Percentiles rank a stretch among this genome's conserved stretches.
Evolutionary conservation across 495 filamentous ascomycete species (phyloP).

Genomic region (Haplographium delicatum): DNA sequence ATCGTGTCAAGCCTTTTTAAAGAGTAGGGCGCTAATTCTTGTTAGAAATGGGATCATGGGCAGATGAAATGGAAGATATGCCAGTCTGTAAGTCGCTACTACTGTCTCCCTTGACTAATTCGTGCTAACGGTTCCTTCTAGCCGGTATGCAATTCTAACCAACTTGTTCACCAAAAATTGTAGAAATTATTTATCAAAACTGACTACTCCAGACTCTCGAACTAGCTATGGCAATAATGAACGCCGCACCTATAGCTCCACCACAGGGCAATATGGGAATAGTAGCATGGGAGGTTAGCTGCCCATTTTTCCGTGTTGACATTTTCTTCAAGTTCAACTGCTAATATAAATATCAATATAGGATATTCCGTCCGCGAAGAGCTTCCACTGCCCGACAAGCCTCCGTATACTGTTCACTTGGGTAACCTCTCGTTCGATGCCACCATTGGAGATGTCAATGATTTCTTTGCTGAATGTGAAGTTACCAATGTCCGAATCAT

Average conservation of each 20-base stretch:
- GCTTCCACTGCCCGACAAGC: slow-evolving; percentile 81
- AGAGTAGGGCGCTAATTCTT: slow-evolving; percentile 30
- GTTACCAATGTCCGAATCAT: slow-evolving; percentile 90
- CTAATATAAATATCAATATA: slow-evolving; percentile 17
- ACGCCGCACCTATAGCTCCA: slow-evolving; percentile 25
- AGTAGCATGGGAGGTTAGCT: slow-evolving; percentile 21
- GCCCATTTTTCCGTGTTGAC: not conserved
- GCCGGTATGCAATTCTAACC: slow-evolving; percentile 17
- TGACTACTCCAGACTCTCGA: slow-evolving; percentile 23
- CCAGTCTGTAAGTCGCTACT: slow-evolving; percentile 25
- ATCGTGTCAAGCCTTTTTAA: slow-evolving; percentile 4
- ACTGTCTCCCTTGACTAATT: not conserved
- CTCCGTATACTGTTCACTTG: slow-evolving; percentile 91
- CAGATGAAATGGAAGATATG: slow-evolving; percentile 83
- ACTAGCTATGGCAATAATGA: slow-evolving; percentile 21
- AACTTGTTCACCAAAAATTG: not conserved
- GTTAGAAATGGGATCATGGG: slow-evolving; percentile 88
- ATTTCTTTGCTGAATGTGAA: slow-evolving; percentile 79
- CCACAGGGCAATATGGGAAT: slow-evolving; percentile 22
- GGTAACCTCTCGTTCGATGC: slow-evolving; percentile 96
- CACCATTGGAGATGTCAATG: slow-evolving; percentile 69
- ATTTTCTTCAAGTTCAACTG: not conserved
- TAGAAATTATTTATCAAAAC: not conserved
- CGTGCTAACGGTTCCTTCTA: slow-evolving; percentile 15
- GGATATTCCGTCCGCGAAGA: slow-evolving; percentile 71